Evolutionary conservation across 2,329 filamentous ascomycete genomes (phyloP).

Genomic region (Aureobasidium lini): DNA sequence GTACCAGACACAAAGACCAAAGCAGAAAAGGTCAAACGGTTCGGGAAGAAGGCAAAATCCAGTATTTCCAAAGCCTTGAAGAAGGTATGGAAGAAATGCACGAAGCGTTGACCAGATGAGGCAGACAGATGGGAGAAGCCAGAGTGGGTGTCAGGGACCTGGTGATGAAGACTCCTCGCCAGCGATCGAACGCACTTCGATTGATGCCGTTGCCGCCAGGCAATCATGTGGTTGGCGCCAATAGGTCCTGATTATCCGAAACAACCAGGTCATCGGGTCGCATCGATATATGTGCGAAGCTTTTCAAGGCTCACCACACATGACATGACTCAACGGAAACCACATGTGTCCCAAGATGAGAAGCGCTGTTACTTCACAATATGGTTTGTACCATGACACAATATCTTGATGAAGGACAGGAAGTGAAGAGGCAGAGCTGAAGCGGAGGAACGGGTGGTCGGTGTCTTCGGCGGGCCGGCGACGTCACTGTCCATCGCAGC

Average conservation of each 20-base stretch:
- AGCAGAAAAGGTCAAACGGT: not conserved
- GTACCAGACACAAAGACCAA: not conserved
- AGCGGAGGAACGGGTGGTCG: not conserved
- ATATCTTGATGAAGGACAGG: not conserved
- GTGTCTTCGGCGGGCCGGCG: not conserved
- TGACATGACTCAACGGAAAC: too few species aligned
- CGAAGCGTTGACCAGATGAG: not conserved
- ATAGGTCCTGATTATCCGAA: too few species aligned
- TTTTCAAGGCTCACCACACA: too few species aligned
- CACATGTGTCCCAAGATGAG: too few species aligned
- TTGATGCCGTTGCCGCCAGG: too few species aligned
- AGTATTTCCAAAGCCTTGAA: not conserved
- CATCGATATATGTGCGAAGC: too few species aligned
- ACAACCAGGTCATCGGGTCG: too few species aligned
- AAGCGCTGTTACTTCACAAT: too few species aligned
- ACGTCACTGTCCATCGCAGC: slow-evolving; percentile 4
- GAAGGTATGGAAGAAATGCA: not conserved
- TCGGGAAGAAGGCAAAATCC: not conserved
- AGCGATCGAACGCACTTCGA: too few species aligned
- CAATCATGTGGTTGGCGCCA: too few species aligned
- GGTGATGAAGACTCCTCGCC: not conserved
- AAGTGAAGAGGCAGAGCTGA: not conserved
- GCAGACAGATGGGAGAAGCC: not conserved
- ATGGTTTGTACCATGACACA: not conserved
- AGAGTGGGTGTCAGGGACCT: not conserved